Evolutionary conservation across 2,329 filamentous ascomycete species (phyloP), one percentile per base, ranked within the genome.

Genomic region (Fusarium incarnatum): DNA sequence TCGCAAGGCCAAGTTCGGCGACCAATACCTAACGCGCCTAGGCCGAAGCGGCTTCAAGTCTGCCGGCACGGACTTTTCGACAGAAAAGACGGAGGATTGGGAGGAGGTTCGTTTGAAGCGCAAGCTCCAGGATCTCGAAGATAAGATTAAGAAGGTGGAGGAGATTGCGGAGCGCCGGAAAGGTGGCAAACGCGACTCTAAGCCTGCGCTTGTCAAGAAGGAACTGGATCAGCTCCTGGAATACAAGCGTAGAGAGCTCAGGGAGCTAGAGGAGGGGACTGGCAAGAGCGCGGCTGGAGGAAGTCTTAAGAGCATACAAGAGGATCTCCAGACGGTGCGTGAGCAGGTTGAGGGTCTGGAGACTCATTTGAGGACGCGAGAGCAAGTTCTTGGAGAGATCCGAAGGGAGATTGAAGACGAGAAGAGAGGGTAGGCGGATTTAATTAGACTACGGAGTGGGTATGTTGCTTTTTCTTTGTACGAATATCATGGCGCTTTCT

Each of bases 91-190:
- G 65, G 95, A 97, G 76, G 96, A 99, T 79, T 98, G 96, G 94
- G 96, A 99, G 81, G 96, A 98, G 81, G 96, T 98, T 46, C 89
- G 94, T 56, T 86, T 99, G 71, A 95, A 97, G 86, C 94, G 96
- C 78, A 94, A 98, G 81, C 88, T 99, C 32, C 87, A 89, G 25
- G 95, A 98, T 74, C 84, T 99, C 28, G 94, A 99, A 75, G 87
- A 91, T 60, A 97, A 97, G 84, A 91, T 98, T 67, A 89, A 91
- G 37, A 91, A 92, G 62, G 91, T 97, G 3, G 94, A 97, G 81
- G 87, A 89, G 60, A 88, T 90, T 45, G 90, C 91, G 1, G 88
- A 92, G 74, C 87, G 88, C 64, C 85, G 88, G 60, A 86, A 82
- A 76, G 87, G 87, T 71, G 88, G 85, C 73, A 89, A 87, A 82